Conservation (phyloP, 495 filamentous ascomycete species). For the Tuber indicum region DNA sequence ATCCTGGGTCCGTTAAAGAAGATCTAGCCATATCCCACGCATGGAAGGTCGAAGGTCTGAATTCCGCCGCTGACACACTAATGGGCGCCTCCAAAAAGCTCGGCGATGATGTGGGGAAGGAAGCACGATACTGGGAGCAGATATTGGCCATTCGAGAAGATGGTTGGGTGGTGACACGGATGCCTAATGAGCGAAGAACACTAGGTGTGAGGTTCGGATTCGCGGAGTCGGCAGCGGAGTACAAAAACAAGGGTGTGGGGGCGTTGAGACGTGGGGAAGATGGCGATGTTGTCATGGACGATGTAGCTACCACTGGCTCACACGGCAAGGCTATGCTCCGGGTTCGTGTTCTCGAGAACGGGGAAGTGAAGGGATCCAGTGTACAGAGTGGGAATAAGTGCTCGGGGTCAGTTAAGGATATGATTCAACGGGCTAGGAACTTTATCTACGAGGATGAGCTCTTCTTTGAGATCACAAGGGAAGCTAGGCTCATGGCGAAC, state of each 20-base stretch:
- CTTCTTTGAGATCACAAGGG: conserved; percentile 82
- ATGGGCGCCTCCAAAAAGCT: conserved; percentile 66
- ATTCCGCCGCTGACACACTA: conserved; percentile 65
- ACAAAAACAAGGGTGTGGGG: conserved; percentile 70
- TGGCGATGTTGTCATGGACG: conserved; percentile 67
- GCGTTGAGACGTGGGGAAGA: conserved; percentile 66
- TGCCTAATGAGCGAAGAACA: conserved; percentile 65
- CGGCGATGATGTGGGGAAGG: conserved; percentile 65
- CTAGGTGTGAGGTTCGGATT: conserved; percentile 87
- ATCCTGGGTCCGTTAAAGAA: conserved; percentile 48
- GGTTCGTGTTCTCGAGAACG: conserved; percentile 51
- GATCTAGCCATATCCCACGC: conserved; percentile 59
- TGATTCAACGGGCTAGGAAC: conserved; percentile 74
- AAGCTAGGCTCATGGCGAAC: conserved; percentile 62
- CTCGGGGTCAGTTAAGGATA: conserved; percentile 51
- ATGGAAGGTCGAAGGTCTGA: conserved; percentile 70
- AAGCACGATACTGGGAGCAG: conserved; percentile 83
- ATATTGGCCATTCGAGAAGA: conserved; percentile 70
- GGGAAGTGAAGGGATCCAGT: conserved; percentile 49
- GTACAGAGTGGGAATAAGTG: conserved; percentile 34
- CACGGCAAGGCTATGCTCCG: conserved; percentile 53
- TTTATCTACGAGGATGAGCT: conserved; percentile 86
- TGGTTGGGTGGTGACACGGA: conserved; percentile 72
- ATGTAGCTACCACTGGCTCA: conserved; percentile 50
- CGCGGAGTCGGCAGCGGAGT: conserved; percentile 66